phyloP scores from a whole-genome alignment of 441 rosid species.

The Hura crepitans region DNA sequence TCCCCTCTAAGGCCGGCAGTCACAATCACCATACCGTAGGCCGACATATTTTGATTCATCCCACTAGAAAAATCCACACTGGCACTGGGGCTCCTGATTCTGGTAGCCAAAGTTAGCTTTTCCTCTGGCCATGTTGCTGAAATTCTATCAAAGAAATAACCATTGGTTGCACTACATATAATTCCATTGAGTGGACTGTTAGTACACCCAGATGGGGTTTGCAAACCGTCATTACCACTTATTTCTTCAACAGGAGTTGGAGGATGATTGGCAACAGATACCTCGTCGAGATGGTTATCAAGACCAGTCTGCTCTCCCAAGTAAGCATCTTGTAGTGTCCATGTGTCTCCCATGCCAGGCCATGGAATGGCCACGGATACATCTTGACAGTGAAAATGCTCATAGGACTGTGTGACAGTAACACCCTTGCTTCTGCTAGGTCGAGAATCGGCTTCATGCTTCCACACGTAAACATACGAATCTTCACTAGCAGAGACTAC shows the following conservation, averaged over 20 bases:
- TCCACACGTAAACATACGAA: constrained; percentile 89
- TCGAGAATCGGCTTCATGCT: constrained; percentile 74
- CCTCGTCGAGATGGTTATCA: constrained; percentile 48
- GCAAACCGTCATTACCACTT: constrained; percentile 35
- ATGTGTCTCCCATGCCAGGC: constrained; percentile 68
- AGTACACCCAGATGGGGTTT: constrained; percentile 41
- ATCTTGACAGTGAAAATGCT: constrained; percentile 87
- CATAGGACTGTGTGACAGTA: constrained; percentile 64
- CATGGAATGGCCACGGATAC: constrained; percentile 85
- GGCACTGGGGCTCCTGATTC: constrained; percentile 49
- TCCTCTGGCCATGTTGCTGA: constrained; percentile 96
- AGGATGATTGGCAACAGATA: constrained; percentile 64
- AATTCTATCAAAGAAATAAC: constrained; percentile 83
- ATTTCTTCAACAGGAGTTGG: constrained; percentile 82
- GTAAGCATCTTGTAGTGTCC: constrained; percentile 39
- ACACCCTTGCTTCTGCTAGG: constrained; percentile 70
- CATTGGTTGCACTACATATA: constrained; percentile 76
- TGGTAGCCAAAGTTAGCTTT: constrained; percentile 49
- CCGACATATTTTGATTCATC: constrained; percentile 47
- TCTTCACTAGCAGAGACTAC: constrained; percentile 94
- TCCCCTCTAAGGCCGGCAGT: constrained; percentile 87
- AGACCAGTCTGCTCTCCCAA: constrained; percentile 38
- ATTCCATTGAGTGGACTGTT: constrained; percentile 72
- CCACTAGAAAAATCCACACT: constrained; percentile 54
- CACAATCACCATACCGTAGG: constrained; percentile 93